Conservation (phyloP, 1,284 basidiomycete genomes). For the Microbotryum scabiosae region DNA sequence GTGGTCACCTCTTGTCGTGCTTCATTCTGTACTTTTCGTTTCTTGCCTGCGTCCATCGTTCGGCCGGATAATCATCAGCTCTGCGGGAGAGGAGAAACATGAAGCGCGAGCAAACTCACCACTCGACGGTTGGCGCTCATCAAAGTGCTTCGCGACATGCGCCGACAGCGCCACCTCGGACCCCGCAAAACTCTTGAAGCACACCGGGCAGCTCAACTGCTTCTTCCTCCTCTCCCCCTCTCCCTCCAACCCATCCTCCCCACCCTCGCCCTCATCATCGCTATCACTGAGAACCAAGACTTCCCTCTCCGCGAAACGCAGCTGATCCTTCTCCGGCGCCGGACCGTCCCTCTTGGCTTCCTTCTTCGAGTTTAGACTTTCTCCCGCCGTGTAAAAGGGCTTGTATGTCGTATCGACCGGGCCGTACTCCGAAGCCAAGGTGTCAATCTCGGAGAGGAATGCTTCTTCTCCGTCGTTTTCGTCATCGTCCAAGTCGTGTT, state of each 20-base stretch:
- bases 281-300: neutral
- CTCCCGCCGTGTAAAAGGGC: slow-evolving; percentile 10
- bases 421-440: neutral
- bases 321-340: neutral
- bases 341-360: neutral
- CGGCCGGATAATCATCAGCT: too few species aligned
- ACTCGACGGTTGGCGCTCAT: neutral
- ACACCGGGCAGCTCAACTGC: slow-evolving; percentile 11
- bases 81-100: too few species aligned
- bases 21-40: too few species aligned
- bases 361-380: slow-evolving; percentile 1
- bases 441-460: neutral
- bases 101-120: too few species aligned
- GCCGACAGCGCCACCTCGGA: slow-evolving; percentile 21
- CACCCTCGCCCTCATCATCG: neutral
- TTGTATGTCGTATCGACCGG: slow-evolving; percentile 1
- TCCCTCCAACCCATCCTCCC: neutral
- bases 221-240: neutral
- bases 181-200: slow-evolving; percentile 10
- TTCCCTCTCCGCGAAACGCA: neutral
- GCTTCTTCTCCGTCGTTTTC: neutral
- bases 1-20: too few species aligned
- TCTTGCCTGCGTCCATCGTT: too few species aligned
- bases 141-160: slow-evolving; percentile 21
- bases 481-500: slow-evolving; percentile 6